Evolutionary conservation across 2,329 filamentous ascomycete genomes (phyloP).

Genomic region (Fusarium compactum): DNA sequence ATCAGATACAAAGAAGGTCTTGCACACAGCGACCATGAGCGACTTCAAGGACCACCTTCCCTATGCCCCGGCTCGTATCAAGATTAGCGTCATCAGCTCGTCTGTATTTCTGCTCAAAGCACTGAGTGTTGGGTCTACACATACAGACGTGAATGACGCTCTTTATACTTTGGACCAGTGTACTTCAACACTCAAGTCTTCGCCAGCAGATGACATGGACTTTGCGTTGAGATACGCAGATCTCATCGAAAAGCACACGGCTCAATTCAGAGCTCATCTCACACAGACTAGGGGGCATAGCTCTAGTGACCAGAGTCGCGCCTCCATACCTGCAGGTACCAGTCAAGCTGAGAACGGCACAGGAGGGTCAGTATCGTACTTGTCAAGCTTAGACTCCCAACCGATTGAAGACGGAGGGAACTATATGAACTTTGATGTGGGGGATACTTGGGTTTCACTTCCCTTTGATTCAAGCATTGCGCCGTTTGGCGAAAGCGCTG

Average conservation of each 20-base stretch:
- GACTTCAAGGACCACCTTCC: constrained; percentile 24
- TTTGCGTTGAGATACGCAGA: constrained; percentile 42
- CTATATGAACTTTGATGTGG: constrained; percentile 12
- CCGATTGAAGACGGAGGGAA: neutral
- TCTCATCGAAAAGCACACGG: constrained; percentile 39
- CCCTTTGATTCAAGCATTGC: constrained; percentile 31
- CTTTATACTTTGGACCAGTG: constrained; percentile 33
- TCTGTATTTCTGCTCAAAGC: constrained; percentile 44
- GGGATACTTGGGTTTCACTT: constrained; percentile 20
- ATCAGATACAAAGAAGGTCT: constrained; percentile 30
- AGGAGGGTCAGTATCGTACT: neutral
- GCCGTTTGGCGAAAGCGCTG: constrained; percentile 20
- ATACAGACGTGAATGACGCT: constrained; percentile 32
- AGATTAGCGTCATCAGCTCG: constrained; percentile 39
- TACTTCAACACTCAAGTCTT: constrained; percentile 24
- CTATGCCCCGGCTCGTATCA: constrained; percentile 34
- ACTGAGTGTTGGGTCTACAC: constrained; percentile 25
- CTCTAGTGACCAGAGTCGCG: neutral
- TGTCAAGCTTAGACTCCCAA: neutral
- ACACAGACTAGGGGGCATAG: neutral
- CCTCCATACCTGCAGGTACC: neutral
- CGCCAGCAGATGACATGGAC: constrained; percentile 42
- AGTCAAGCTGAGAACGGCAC: neutral
- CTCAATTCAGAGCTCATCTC: constrained; percentile 32
- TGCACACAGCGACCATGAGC: constrained; percentile 30